Conservation (phyloP, 306 rosid genomes). For the Prunus mongolica region DNA sequence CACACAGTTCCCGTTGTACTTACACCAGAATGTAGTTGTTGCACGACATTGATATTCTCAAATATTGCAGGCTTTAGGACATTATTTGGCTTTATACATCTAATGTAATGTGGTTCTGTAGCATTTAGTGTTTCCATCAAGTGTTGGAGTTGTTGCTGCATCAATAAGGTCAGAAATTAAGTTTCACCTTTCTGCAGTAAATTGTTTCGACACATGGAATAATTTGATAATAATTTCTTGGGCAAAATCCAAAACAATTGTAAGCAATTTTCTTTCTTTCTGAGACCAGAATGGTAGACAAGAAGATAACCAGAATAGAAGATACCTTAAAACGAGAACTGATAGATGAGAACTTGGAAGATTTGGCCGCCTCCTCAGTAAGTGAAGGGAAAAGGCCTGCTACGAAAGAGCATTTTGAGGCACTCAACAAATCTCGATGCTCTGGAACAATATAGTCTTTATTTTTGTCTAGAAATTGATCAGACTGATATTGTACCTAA, state of each 20-base stretch:
- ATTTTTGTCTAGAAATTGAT: slow-evolving; percentile 85
- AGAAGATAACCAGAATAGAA: slow-evolving; percentile 11
- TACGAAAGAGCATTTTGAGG: slow-evolving; percentile 83
- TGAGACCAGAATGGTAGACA: background rate
- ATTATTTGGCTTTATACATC: slow-evolving; percentile 92
- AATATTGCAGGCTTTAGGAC: slow-evolving; percentile 56
- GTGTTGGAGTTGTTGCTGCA: slow-evolving; percentile 91
- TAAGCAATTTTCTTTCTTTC: background rate
- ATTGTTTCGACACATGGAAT: background rate
- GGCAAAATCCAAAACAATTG: slow-evolving; percentile 4
- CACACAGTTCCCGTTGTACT: slow-evolving; percentile 38
- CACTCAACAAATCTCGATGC: slow-evolving; percentile 85
- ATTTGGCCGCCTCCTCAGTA: slow-evolving; percentile 72
- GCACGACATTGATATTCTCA: slow-evolving; percentile 66
- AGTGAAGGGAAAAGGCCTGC: slow-evolving; percentile 74
- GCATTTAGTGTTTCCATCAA: slow-evolving; percentile 78
- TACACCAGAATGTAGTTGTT: slow-evolving; percentile 86
- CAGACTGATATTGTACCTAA: slow-evolving; percentile 90
- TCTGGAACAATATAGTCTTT: slow-evolving; percentile 94
- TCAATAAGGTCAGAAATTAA: slow-evolving; percentile 29
- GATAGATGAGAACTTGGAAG: slow-evolving; percentile 87
- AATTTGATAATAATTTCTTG: background rate
- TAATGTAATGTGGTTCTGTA: slow-evolving; percentile 86
- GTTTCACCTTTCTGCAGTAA: slow-evolving; percentile 22
- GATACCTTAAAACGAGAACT: slow-evolving; percentile 90